Evolutionary conservation across 1,139 yeast species (phyloP), one percentile per base, ranked within the genome.

Genomic region (Candida smagusa): DNA sequence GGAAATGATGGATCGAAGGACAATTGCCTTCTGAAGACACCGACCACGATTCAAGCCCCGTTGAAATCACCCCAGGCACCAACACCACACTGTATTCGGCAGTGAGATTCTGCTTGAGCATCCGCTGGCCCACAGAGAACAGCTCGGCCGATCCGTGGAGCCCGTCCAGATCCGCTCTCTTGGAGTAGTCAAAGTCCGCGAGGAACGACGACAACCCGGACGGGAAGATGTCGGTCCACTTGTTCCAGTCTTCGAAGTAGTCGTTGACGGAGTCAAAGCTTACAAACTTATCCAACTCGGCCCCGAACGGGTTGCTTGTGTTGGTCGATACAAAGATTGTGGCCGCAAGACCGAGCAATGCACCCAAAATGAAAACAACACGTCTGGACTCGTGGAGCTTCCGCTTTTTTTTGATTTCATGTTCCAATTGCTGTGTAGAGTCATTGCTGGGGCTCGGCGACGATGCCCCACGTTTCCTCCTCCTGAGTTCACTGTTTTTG

Each of bases 11-110:
- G 41, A 81, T 78, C 28, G 89, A 77, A 2, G 96, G 95, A 58
- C 98, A 92, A 8, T 63, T 69, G 8, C 84, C 95, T 2, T 69
- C 75, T 7, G 81, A 71, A 7, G 55, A 53, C 9, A 87, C 68
- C 0, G 95, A 84, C 98, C 98, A 92, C 33, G 92, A 82, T 59
- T 94, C 98, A 32, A 92, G 72, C 2, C 97, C 97, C 0, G 97
- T 90, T 23, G 96, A 86, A 36, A 88, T 86, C 7, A 92, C 97
- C 2, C 98, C 98, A 0, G 98, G 98, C 19, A 92, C 89, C 81
- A 92, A 75, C 7, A 92, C 78, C 9, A 92, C 96, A 11, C 95
- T 95, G 58, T 78, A 74, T 44, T 84, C 77, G 1, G 79, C 72
- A 0, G 70, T 56, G 34, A 76, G 59, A 25, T 82, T 77, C 23